Base-by-base conservation (phyloP, 2,329 filamentous ascomycete species). In the Shiraia bambusicola region DNA sequence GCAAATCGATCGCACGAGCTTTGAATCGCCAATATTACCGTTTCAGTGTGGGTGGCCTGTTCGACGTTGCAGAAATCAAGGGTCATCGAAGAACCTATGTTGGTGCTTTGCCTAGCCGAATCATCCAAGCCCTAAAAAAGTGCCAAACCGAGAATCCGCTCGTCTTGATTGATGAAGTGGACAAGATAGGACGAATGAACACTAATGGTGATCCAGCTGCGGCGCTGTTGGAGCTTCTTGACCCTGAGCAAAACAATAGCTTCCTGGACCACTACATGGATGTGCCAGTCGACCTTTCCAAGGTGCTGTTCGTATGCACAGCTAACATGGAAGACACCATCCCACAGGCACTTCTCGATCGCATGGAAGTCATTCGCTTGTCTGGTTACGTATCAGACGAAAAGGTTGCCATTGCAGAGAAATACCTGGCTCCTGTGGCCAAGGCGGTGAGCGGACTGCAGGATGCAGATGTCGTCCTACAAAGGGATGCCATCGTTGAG, bases 221-320 rank as follows among this genome's bases (percentile, higher is more conserved):
- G 14, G 93, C 93, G 22, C 77, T 98, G 38, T 81, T 98, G 3
- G 93, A 98, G 67, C 73, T 98, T 36, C 82, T 98, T 13, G 93
- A 98, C 56, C 93, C 93, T 0, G 93, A 98, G 70, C 93, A 98
- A 67, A 98, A 98, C 73, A 90, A 78, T 65, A 96, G 91, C 16
- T 98, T 98, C 80, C 71, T 98, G 50, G 93, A 98, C 59, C 93
- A 98, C 69, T 98, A 98, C 73, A 89, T 98, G 81, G 93, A 98
- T 67, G 90, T 98, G 1, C 93, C 93, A 0, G 92, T 98, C 5
- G 93, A 98, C 65, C 77, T 98, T 36, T 96, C 91, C 36, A 97
- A 97, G 73, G 93, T 98, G 2, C 79, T 98, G 15, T 98, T 98
- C 65, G 93, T 98, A 29, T 98, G 93, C 77, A 98, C 93, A 11